A percentile compares a stretch with the other conserved stretches of the same genome.
phyloP scores from a whole-genome alignment of 2,329 filamentous ascomycete species.

The Lachnellula hyalina region DNA sequence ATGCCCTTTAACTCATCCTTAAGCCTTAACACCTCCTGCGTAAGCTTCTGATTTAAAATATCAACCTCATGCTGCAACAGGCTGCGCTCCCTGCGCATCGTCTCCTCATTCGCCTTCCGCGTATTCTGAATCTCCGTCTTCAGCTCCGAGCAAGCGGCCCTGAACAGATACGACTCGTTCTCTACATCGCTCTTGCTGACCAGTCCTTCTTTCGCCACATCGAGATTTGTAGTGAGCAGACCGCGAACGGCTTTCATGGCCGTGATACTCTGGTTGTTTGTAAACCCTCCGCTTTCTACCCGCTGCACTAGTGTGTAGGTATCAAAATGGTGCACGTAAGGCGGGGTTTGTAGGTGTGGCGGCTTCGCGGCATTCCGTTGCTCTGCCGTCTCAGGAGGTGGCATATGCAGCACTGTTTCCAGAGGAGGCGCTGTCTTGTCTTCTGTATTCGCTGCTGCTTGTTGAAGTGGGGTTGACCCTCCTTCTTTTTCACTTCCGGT shows the following conservation, averaged over 20 bases:
- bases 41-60: constrained; percentile 77
- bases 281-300: constrained; percentile 67
- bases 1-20: constrained; percentile 92
- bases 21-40: constrained; percentile 73
- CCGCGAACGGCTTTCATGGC: constrained; percentile 88
- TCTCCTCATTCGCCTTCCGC: constrained; percentile 70
- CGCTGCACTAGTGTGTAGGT: constrained; percentile 84
- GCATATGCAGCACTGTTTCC: constrained; percentile 46
- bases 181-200: constrained; percentile 91
- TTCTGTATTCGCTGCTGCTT: constrained; percentile 32
- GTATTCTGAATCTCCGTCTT: constrained; percentile 79
- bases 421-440: constrained; percentile 34
- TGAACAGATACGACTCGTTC: constrained; percentile 92
- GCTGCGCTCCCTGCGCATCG: constrained; percentile 75
- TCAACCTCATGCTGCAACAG: constrained; percentile 94
- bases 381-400: constrained; percentile 36
- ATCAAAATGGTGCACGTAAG: constrained; percentile 94
- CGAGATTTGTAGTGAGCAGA: constrained; percentile 72
- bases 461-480: constrained; percentile 15
- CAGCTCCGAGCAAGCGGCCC: constrained; percentile 87
- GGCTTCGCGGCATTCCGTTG: constrained; percentile 42
- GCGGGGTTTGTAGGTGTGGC: constrained; percentile 66
- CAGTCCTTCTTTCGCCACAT: constrained; percentile 71
- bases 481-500: not conserved
- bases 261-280: constrained; percentile 67